Evolutionary conservation across 2,329 filamentous ascomycete genomes (phyloP).

Genomic region (Ophiostoma ulmi): DNA sequence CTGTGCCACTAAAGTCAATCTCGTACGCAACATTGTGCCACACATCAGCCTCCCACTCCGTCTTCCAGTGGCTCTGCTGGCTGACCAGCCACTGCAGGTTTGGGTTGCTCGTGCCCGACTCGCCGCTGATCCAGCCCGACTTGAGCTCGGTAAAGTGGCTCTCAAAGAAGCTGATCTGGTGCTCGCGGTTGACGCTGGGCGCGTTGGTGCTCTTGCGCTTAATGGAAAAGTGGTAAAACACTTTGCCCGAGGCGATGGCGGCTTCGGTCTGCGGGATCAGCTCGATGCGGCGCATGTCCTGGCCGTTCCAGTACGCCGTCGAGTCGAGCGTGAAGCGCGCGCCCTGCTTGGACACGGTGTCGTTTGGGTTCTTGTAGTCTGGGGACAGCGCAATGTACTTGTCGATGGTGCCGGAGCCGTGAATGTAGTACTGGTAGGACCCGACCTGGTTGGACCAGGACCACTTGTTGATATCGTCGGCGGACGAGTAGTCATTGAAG

Average conservation of each 20-base stretch:
- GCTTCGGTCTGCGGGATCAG: conserved; percentile 65
- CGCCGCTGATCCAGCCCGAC: conserved; percentile 55
- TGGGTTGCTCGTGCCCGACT: conserved; percentile 42
- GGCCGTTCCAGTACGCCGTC: conserved; percentile 66
- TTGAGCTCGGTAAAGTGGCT: conserved; percentile 72
- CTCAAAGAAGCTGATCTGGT: conserved; percentile 61
- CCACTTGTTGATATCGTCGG: conserved; percentile 55
- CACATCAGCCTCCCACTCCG: conserved; percentile 54
- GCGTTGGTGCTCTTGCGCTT: conserved; percentile 55
- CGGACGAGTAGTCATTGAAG: conserved; percentile 55
- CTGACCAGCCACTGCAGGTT: conserved; percentile 61
- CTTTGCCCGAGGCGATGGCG: conserved; percentile 59
- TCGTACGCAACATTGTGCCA: conserved; percentile 75
- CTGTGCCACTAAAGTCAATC: conserved; percentile 61
- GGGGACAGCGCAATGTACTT: conserved; percentile 59
- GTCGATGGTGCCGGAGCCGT: conserved; percentile 52
- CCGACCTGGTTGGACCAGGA: conserved; percentile 64
- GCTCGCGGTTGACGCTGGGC: conserved; percentile 58
- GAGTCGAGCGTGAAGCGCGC: conserved; percentile 61
- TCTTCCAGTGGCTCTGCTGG: conserved; percentile 57
- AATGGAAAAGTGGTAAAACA: conserved; percentile 69
- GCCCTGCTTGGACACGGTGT: conserved; percentile 57
- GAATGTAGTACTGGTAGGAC: conserved; percentile 72
- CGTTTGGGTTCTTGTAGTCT: conserved; percentile 60
- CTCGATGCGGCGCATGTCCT: conserved; percentile 68